Evolutionary conservation across 2,329 filamentous ascomycete genomes (phyloP).

Genomic region (Aspergillus novoparasiticus): DNA sequence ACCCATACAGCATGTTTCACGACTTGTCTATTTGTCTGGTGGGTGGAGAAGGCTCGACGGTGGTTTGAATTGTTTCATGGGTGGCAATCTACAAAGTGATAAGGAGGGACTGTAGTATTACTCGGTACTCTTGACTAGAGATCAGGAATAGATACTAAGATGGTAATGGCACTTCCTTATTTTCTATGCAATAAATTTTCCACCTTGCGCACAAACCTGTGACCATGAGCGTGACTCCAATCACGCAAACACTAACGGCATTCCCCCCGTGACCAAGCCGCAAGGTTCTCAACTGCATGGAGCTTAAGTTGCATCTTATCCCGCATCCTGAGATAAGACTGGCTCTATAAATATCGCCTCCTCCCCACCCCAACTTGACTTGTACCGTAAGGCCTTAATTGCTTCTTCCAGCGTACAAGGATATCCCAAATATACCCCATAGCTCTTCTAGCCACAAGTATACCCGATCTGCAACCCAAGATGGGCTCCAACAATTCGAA

Average conservation of each 20-base stretch:
- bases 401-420: not conserved
- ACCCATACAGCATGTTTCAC: constrained; percentile 8
- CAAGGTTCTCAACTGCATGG: not conserved
- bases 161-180: not conserved
- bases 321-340: not conserved
- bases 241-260: not conserved
- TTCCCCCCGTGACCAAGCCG: not conserved
- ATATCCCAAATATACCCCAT: not conserved
- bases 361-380: not conserved
- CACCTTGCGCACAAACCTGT: not conserved
- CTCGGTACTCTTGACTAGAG: not conserved
- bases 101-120: not conserved
- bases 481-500: constrained; percentile 3
- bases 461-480: not conserved
- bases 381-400: not conserved
- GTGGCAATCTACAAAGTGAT: not conserved
- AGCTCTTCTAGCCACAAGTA: not conserved
- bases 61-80: not conserved
- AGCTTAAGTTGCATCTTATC: not conserved
- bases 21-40: not conserved
- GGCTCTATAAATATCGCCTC: not conserved
- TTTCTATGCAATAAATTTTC: not conserved
- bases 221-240: not conserved
- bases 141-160: not conserved
- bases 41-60: not conserved